Base-by-base conservation (phyloP, 1,139 yeast species). In the Yamadazyma siamensis region DNA sequence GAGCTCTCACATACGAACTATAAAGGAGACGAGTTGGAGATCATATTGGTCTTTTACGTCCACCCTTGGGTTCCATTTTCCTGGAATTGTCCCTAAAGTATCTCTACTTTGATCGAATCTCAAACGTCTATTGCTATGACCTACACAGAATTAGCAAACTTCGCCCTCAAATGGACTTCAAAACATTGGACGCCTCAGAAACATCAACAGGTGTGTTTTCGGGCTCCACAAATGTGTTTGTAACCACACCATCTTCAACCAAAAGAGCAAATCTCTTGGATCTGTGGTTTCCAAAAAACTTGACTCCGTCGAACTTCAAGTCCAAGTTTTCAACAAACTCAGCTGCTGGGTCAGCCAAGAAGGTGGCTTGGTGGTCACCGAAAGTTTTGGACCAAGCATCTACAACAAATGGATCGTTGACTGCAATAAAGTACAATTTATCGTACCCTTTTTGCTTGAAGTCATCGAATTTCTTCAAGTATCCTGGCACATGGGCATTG, bases 391-490 rank as follows among this genome's bases (percentile, higher is more conserved):
- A 75, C 94, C 49, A 44, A 0, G 94, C 89, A 47, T 77, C 75
- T 50, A 83, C 77, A 29, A 86, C 95, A 55, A 87, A 87, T 4
- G 91, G 75, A 53, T 87, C 96, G 56, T 88, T 87, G 28, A 86
- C 95, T 13, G 94, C 71, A 27, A 88, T 76, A 27, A 88, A 75
- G 46, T 67, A 77, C 34, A 87, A 58, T 31, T 61, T 52, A 25
- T 68, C 61, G 57, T 76, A 66, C 7, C 95, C 95, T 61, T 83
- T 81, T 23, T 65, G 67, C 38, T 71, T 64, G 52, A 87, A 77
- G 15, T 70, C 65, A 8, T 64, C 53, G 33, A 71, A 54, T 31
- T 68, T 54, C 38, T 65, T 61, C 47, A 85, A 54, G 57, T 75
- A 87, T 4, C 91, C 94, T 5, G 96, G 96, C 29, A 87, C 74